A percentile compares a stretch with the other conserved stretches of the same genome.
Conservation (phyloP, 2,329 filamentous ascomycete genomes). For the Monosporascus sp. region DNA sequence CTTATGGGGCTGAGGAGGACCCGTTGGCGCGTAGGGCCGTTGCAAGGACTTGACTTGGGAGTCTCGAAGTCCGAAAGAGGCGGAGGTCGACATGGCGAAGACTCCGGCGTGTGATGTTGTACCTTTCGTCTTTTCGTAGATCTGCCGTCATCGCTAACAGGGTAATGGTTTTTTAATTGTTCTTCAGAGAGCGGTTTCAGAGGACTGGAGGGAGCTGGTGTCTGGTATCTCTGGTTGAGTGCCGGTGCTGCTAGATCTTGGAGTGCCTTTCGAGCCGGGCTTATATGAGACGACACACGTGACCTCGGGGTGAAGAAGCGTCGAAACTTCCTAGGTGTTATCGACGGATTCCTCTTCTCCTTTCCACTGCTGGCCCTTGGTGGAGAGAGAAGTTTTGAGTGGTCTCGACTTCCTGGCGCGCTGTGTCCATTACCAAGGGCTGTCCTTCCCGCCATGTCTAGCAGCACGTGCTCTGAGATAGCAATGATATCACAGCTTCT, state of each 20-base stretch:
- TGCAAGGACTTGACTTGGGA: slow-evolving; percentile 3
- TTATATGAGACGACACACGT: slow-evolving; percentile 31
- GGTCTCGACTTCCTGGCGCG: slow-evolving; percentile 9
- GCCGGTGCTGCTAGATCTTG: slow-evolving; percentile 34
- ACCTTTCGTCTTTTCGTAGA: slow-evolving; percentile 32
- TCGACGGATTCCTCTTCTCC: slow-evolving; percentile 43
- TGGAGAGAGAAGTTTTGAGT: slow-evolving; percentile 17
- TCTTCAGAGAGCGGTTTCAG: slow-evolving; percentile 28
- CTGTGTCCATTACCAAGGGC: neutral
- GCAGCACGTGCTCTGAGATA: too few species aligned
- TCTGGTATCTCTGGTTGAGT: slow-evolving; percentile 33
- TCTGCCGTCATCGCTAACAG: slow-evolving; percentile 12
- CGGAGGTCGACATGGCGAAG: slow-evolving; percentile 28
- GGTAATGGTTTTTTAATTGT: slow-evolving; percentile 13
- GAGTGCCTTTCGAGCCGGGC: slow-evolving; percentile 34
- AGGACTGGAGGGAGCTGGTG: slow-evolving; percentile 33
- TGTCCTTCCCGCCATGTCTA: slow-evolving; percentile 2
- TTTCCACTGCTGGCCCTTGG: slow-evolving; percentile 28
- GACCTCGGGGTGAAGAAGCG: slow-evolving; percentile 48
- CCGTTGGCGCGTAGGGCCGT: slow-evolving; percentile 6
- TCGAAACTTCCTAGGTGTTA: slow-evolving; percentile 49
- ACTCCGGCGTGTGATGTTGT: slow-evolving; percentile 32
- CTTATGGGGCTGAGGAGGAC: slow-evolving; percentile 34
- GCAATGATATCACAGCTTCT: too few species aligned
- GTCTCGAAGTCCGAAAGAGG: slow-evolving; percentile 7